These are phyloP conservation scores for Aspergillus egyptiacus DNA, from an alignment of 495 filamentous ascomycete species.

Conservation along the genomic window DNA sequence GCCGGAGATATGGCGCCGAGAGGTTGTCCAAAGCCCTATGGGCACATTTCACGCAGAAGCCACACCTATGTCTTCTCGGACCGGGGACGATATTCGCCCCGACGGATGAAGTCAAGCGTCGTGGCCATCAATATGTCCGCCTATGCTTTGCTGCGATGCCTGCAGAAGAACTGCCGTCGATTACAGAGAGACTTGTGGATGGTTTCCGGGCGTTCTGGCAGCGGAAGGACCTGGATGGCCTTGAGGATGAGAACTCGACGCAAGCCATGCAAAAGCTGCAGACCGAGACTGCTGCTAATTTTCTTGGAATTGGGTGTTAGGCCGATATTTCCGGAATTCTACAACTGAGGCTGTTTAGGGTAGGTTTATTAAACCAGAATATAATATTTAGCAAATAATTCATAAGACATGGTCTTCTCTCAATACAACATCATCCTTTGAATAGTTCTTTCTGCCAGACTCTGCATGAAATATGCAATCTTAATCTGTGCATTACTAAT, in stretches of 20 bases:
- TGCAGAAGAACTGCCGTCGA: conserved; percentile 56
- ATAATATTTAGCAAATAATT: too few species aligned
- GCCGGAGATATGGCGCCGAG: conserved; percentile 32
- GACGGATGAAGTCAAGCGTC: conserved; percentile 40
- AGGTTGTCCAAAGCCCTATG: conserved; percentile 59
- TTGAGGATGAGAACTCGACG: conserved; percentile 47
- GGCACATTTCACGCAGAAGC: conserved; percentile 63
- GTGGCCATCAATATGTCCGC: conserved; percentile 63
- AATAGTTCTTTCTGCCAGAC: too few species aligned
- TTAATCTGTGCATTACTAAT: background rate
- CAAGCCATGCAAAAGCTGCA: conserved; percentile 16
- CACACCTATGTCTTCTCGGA: conserved; percentile 57
- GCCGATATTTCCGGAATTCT: too few species aligned
- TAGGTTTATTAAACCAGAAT: too few species aligned
- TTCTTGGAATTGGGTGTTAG: conserved; percentile 27
- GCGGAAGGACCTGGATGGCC: conserved; percentile 56
- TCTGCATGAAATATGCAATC: too few species aligned
- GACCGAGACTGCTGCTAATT: conserved; percentile 13
- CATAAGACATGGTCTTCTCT: too few species aligned
- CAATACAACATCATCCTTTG: too few species aligned
- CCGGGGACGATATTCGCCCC: conserved; percentile 70
- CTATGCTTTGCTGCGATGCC: conserved; percentile 81
- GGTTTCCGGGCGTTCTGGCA: conserved; percentile 71
- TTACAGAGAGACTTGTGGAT: conserved; percentile 56
- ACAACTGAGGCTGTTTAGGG: too few species aligned